phyloP scores from a whole-genome alignment of 441 rosid genomes.

The Viola pubescens region DNA sequence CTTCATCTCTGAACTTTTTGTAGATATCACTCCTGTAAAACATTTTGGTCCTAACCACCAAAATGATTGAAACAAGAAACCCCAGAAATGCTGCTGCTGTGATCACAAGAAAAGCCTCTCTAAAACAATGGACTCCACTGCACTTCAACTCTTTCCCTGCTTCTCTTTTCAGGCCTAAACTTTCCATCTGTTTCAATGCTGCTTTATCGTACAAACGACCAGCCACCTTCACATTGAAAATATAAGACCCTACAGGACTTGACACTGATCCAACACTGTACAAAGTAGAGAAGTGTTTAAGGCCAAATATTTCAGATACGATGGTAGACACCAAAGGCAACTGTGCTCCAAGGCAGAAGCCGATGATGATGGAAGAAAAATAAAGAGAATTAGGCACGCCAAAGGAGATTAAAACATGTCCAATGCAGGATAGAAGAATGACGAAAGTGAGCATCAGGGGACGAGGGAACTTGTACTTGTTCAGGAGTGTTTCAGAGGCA shows the following conservation, averaged over 20 bases:
- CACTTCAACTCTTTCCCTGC: conserved; percentile 16
- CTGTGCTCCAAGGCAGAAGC: conserved; percentile 30
- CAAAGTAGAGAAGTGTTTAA: conserved; percentile 22
- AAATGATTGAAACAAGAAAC: conserved; percentile 14
- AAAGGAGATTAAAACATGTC: conserved; percentile 19
- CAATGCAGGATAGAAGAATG: conserved; percentile 18
- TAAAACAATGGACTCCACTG: conserved; percentile 20
- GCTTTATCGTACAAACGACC: conserved; percentile 19
- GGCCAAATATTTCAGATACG: conserved; percentile 24
- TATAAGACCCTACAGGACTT: conserved; percentile 18
- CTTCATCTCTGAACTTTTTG: conserved; percentile 12
- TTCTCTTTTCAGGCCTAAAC: conserved; percentile 13
- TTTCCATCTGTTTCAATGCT: conserved; percentile 21
- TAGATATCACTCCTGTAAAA: conserved; percentile 18
- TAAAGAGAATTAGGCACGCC: conserved; percentile 16
- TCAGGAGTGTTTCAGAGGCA: conserved; percentile 24
- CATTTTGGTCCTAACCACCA: conserved; percentile 13
- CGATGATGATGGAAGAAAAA: conserved; percentile 17
- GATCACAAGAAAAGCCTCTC: conserved; percentile 15
- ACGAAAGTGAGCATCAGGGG: conserved; percentile 21
- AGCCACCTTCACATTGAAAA: conserved; percentile 22
- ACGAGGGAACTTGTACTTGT: conserved; percentile 24
- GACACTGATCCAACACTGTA: conserved; percentile 18
- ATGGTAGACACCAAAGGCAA: conserved; percentile 18
- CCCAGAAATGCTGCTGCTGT: conserved; percentile 19